Evolutionary conservation across 306 rosid genomes (phyloP), one percentile per base, ranked within the genome.

Genomic region (Prunus mongolica): DNA sequence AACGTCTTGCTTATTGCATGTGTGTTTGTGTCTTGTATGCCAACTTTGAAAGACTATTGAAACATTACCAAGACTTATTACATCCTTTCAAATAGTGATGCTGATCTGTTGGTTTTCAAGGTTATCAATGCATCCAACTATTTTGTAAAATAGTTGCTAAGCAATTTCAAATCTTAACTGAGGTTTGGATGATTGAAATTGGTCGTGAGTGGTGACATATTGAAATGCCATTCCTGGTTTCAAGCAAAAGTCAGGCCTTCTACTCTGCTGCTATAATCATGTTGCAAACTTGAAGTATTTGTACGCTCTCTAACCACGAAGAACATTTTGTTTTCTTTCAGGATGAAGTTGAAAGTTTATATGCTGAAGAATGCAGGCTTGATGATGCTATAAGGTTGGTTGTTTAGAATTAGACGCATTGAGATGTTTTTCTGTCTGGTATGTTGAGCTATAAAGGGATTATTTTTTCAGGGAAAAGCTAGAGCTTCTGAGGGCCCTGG

Each of bases 331-430:
- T 82, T 82, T 83, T 72, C 25, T 85, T 83, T 56, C 92, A 93
- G 98, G 89, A 82, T 80, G 98, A 89, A 79, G 90, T 88, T 83
- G 88, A 72, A 72, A 83, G 79, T 75, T 80, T 89, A 69, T 80
- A 67, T 79, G 88, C 79, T 19, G 84, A 86, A 67, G 98, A 93
- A 77, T 79, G 57, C 75, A 79, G 71, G 76, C 87, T 93, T 67
- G 96, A 91, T 44, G 90, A 87, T 52, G 76, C 74, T 25, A 89
- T 93, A 88, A 84, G 93, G 98, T 93, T 73, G 65, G 80, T 58
- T 70, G 27, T 44, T 72, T 46, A 62, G 61, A 71, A 49, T 60
- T 75, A 63, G 55, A 52, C 19, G 4, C 44, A 72, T 71, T 75
- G 74, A 75, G 63, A n/a, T 30, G 41, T 46, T 74, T 62, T 69